Percentiles rank a stretch among this genome's conserved stretches.
phyloP scores from a whole-genome alignment of 2,329 filamentous ascomycete genomes.

The Periglandula ipomoeae region DNA sequence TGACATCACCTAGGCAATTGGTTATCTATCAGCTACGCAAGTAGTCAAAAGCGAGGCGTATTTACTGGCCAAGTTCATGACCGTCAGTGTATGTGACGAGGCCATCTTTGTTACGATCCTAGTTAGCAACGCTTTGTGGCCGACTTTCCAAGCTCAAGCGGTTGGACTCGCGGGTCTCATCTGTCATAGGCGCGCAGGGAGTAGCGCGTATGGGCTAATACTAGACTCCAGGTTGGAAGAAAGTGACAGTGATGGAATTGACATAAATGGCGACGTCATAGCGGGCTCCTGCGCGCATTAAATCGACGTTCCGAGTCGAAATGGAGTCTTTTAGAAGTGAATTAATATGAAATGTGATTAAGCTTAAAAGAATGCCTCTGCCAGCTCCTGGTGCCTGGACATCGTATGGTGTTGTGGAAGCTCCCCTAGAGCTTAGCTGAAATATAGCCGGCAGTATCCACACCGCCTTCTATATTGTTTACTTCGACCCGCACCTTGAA shows the following conservation, averaged over 20 bases:
- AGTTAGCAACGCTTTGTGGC: not conserved
- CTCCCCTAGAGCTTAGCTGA: constrained; percentile 3
- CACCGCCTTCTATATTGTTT: constrained; percentile 23
- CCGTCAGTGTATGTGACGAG: constrained; percentile 22
- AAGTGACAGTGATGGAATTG: not conserved
- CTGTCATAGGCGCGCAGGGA: not conserved
- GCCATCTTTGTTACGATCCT: constrained; percentile 17
- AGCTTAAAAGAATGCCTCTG: not conserved
- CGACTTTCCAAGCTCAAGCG: not conserved
- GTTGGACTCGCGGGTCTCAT: not conserved
- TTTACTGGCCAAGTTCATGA: constrained; percentile 26
- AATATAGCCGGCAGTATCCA: constrained; percentile 23
- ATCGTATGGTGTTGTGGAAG: not conserved
- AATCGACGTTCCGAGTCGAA: too few relatives aligned
- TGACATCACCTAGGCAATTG: constrained; percentile 22
- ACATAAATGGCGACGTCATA: not conserved
- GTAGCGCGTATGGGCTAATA: not conserved
- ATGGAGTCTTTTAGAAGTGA: too few relatives aligned
- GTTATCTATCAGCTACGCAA: constrained; percentile 9
- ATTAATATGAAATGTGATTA: too few relatives aligned
- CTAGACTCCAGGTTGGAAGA: not conserved
- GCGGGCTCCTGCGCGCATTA: not conserved
- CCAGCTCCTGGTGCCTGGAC: not conserved
- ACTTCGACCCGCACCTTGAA: constrained; percentile 17
- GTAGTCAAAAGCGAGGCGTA: not conserved